Evolutionary conservation across 1,284 basidiomycete species (phyloP), one percentile per base, ranked within the genome.

Genomic region (Polyporus tsugae): DNA sequence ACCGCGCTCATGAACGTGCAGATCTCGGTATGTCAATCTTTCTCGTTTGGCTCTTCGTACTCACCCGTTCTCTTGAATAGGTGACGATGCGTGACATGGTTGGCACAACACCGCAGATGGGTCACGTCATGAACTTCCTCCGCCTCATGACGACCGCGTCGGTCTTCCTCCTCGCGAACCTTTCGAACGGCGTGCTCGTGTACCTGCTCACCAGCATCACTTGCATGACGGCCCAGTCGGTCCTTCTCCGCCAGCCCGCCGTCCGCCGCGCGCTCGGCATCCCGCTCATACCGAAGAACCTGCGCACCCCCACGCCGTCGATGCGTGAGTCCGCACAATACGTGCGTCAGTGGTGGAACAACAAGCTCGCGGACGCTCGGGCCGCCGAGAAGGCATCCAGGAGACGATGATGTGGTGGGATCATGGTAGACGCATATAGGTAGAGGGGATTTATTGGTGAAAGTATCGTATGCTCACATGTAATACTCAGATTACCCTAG

Each of bases 91-190:
- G 79, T 70, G 91, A 94, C 78, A 81, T 91, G 73, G 87, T 72
- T 78, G 69, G 65, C 33, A 85, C 72, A 78, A 84, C 73, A 81
- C 87, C 70, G 79, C 86, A 67, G 39, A 87, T 89, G 77, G 88
- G 85, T 29, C 92, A 95, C 79, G 79, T 92, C 65, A 89, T 93
- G 84, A 95, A 96, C 76, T 79, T 84, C 61, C 85, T 97, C 76
- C 87, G 92, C 3, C 76, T 91, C 11, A 75, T 91, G 25, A 88
- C 91, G 13, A 74, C 93, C 44, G 73, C 84, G 29, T 83, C 88
- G 38, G 79, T 94, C 39, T 87, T 82, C 70, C 82, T 95, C 75
- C 89, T 95, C 82, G 78, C 81, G 22, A 78, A 79, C 64, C 85
- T 94, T 72, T 86, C 88, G n/a, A 77, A 82, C 1, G 92, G 89